phyloP scores from a whole-genome alignment of 108 stramenopile genomes.

The Nitzschia inconspicua region DNA sequence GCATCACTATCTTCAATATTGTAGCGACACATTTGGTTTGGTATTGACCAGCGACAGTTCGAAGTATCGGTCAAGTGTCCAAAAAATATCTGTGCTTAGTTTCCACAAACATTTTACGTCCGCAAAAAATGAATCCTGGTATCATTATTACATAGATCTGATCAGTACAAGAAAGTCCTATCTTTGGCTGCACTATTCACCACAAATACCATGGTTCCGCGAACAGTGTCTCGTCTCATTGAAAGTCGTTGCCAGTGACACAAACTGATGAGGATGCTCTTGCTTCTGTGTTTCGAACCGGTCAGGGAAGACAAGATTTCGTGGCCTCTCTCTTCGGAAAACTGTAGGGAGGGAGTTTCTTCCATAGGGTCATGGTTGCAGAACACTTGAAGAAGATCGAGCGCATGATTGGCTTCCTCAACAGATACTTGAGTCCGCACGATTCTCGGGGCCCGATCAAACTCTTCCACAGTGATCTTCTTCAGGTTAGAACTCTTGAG shows the following conservation, averaged over 20 bases:
- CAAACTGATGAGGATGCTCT: slow-evolving; percentile 36
- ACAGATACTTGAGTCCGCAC: slow-evolving; percentile 36
- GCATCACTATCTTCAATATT: too few species aligned
- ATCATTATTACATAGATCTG: too few species aligned
- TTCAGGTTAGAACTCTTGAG: not conserved
- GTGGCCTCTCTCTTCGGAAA: slow-evolving; percentile 20
- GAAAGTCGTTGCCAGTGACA: slow-evolving; percentile 47
- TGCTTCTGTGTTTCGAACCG: slow-evolving; percentile 15
- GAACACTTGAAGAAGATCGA: slow-evolving; percentile 9
- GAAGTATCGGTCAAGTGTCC: too few species aligned
- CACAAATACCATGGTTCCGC: slow-evolving; percentile 12
- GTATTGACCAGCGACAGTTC: too few species aligned
- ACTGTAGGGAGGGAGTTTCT: slow-evolving; percentile 8
- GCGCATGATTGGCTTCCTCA: slow-evolving; percentile 27
- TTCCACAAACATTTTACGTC: too few species aligned
- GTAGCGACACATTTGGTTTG: too few species aligned
- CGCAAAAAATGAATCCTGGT: too few species aligned
- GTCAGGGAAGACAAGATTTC: slow-evolving; percentile 1
- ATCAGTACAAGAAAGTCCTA: too few species aligned
- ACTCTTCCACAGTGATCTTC: slow-evolving; percentile 35
- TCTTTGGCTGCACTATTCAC: slow-evolving; percentile 9
- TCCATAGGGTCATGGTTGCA: not conserved
- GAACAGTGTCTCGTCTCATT: slow-evolving; percentile 20
- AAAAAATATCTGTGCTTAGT: too few species aligned
- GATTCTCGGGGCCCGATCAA: slow-evolving; percentile 41